Percentiles rank a stretch among this genome's conserved stretches.
Conservation (phyloP, 768 basidiomycete genomes). For the Lepiota brunneoincarnata region DNA sequence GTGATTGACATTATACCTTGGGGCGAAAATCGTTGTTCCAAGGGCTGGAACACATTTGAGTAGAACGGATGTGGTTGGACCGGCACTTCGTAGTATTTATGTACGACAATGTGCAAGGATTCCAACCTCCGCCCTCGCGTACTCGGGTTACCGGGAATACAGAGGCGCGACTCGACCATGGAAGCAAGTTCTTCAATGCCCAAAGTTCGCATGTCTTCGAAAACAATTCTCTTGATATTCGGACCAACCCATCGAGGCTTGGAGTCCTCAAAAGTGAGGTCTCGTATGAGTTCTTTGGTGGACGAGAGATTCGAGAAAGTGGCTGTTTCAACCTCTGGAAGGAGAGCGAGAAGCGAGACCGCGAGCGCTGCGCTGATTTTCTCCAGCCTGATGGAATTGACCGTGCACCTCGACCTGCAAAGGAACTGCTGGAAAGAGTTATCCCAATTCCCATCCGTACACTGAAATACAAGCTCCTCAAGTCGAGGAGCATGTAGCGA, state of each 20-base stretch:
- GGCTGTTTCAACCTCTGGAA: neutral
- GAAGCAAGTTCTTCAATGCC: neutral
- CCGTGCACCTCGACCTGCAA: neutral
- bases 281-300: neutral
- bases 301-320: neutral
- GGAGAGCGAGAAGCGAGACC: neutral
- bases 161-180: constrained; percentile 7
- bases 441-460: neutral
- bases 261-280: neutral
- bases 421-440: neutral
- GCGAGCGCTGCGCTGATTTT: neutral
- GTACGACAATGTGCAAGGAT: neutral
- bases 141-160: neutral
- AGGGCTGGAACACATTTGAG: neutral
- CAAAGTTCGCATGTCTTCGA: neutral
- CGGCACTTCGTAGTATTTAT: neutral
- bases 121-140: neutral
- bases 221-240: neutral
- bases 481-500: neutral
- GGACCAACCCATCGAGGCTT: neutral
- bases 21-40: neutral
- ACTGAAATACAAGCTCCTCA: neutral
- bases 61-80: neutral
- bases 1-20: neutral
- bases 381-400: neutral